Percentiles rank a stretch among this genome's conserved stretches.
Evolutionary conservation across 768 basidiomycete species (phyloP).

Genomic region (Boletellus sp.): DNA sequence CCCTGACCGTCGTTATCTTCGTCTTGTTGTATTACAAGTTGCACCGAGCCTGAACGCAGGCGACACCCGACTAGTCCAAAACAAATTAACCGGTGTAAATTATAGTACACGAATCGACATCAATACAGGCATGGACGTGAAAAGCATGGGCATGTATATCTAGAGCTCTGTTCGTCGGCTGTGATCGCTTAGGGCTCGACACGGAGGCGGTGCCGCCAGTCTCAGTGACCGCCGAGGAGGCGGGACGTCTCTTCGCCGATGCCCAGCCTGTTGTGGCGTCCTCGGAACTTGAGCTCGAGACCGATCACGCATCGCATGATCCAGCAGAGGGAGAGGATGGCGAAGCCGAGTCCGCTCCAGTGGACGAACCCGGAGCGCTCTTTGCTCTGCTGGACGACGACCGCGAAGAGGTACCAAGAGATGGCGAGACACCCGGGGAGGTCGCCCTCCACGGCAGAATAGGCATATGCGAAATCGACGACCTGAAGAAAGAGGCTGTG

Average conservation of each 20-base stretch:
- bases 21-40: conserved; percentile 20
- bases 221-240: conserved; percentile 28
- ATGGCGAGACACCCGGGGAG: conserved; percentile 66
- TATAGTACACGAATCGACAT: conserved; percentile 8
- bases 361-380: conserved; percentile 53
- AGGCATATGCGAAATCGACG: conserved; percentile 62
- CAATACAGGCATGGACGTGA: conserved; percentile 5
- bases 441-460: conserved; percentile 61
- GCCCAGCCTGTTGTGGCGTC: conserved; percentile 30
- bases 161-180: neutral
- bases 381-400: conserved; percentile 51
- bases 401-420: conserved; percentile 61
- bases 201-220: neutral
- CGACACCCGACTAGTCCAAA: conserved; percentile 3
- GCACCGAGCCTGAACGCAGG: conserved; percentile 7
- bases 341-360: conserved; percentile 62
- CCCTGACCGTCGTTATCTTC: conserved; percentile 4
- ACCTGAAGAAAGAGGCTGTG: conserved; percentile 52
- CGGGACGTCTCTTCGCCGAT: conserved; percentile 32
- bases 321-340: conserved; percentile 60
- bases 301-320: conserved; percentile 54
- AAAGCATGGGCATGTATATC: conserved; percentile 6
- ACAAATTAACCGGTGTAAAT: conserved; percentile 17
- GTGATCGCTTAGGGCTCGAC: neutral
- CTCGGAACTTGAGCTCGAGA: conserved; percentile 33